Conservation (phyloP, 176 grass and related monocot species). For the Cymbopogon citratus region DNA sequence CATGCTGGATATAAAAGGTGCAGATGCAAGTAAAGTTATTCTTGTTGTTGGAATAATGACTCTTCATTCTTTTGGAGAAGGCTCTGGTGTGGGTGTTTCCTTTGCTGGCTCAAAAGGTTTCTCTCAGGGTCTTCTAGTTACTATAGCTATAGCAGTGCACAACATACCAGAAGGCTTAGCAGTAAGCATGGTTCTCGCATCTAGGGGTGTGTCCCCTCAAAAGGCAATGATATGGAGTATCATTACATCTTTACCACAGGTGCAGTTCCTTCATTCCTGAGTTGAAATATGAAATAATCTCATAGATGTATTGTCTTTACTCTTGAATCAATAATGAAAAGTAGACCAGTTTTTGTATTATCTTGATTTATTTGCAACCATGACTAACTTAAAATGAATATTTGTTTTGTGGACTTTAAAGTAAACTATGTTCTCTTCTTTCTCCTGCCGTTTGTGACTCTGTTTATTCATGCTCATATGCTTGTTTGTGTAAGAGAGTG, state of each 20-base stretch:
- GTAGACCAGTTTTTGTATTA: background rate
- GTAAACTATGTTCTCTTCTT: background rate
- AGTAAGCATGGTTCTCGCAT: constrained; percentile 94
- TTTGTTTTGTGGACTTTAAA: background rate
- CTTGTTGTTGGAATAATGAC: constrained; percentile 99
- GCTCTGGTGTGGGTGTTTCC: constrained; percentile 96
- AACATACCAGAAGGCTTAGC: constrained; percentile 99
- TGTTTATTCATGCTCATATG: background rate
- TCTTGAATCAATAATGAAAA: background rate
- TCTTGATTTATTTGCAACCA: background rate
- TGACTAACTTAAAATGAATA: background rate
- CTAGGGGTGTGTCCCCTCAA: constrained; percentile 76
- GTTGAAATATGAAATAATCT: constrained; percentile 18
- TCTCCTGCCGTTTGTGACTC: background rate
- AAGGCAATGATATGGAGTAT: constrained; percentile 99
- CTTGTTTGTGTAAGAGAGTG: background rate
- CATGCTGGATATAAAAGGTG: constrained; percentile 98
- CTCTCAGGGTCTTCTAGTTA: constrained; percentile 87
- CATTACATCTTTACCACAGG: constrained; percentile 98
- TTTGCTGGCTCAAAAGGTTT: constrained; percentile 93
- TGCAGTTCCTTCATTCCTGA: constrained; percentile 16
- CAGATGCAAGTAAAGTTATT: constrained; percentile 99
- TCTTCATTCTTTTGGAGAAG: constrained; percentile 96
- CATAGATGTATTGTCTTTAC: background rate
- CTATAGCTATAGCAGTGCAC: constrained; percentile 94